Conservation (phyloP, 2,329 filamentous ascomycete species). For the Aspergillus tamarii region DNA sequence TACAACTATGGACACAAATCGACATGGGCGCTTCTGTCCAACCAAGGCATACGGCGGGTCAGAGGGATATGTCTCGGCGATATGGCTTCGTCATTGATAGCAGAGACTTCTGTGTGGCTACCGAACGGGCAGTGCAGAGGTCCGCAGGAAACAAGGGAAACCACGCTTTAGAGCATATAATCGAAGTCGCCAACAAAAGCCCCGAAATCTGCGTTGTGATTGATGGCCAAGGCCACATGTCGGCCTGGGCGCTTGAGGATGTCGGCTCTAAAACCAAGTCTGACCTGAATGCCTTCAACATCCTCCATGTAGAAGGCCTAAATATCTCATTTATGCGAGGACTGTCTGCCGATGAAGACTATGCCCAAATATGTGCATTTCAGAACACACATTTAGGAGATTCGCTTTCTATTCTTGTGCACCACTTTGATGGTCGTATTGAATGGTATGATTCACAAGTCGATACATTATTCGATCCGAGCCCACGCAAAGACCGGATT, state of each 20-base stretch:
- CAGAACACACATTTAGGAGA: conserved; percentile 65
- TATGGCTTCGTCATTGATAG: conserved; percentile 84
- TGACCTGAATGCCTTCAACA: conserved; percentile 76
- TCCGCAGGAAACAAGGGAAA: conserved; percentile 64
- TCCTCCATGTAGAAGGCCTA: conserved; percentile 73
- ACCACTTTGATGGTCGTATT: conserved; percentile 83
- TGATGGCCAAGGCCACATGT: conserved; percentile 83
- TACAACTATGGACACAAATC: conserved; percentile 80
- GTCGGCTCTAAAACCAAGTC: conserved; percentile 71
- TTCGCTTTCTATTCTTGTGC: conserved; percentile 72
- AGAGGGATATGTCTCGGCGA: conserved; percentile 50
- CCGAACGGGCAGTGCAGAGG: conserved; percentile 73
- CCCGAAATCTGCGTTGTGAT: conserved; percentile 87
- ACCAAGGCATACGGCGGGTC: conserved; percentile 50
- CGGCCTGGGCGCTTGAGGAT: conserved; percentile 89
- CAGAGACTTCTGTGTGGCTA: conserved; percentile 75
- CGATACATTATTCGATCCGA: conserved; percentile 78
- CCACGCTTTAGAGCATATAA: conserved; percentile 78
- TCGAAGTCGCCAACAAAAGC: conserved; percentile 80
- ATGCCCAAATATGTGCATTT: conserved; percentile 74
- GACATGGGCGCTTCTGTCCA: conserved; percentile 75
- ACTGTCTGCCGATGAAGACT: conserved; percentile 46
- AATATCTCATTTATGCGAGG: conserved; percentile 43
- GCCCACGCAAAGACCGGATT: conserved; percentile 62
- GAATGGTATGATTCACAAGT: conserved; percentile 79